Evolutionary conservation across 2,329 filamentous ascomycete species (phyloP), one percentile per base, ranked within the genome.

Genomic region (Fusarium citri): DNA sequence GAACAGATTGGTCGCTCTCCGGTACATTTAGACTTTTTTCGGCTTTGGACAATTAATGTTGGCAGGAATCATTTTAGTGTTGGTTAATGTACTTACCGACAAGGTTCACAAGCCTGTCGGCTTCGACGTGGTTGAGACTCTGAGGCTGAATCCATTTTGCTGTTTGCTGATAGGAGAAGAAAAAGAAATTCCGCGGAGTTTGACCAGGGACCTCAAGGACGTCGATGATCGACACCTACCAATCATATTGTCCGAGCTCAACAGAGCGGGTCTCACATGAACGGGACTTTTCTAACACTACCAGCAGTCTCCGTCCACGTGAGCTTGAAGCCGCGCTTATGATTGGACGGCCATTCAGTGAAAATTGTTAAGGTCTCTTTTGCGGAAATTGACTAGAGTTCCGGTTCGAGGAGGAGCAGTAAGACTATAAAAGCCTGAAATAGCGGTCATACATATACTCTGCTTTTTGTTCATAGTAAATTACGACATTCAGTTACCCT

Each of bases 11-110:
- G 60, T 30, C 60, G 48, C 8, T 64, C 60, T 8, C 57, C 48
- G 3, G 60, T 64, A 5, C 60, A 64, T 12, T 64, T 64, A 3
- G 60, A 64, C 15, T 64, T 64, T 5, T 64, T 64, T 7, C 48
- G 58, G 15, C 60, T 63, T 0, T 1, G 5, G 8, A 9, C 2
- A 46, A 2, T 3, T 4, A 8, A 23, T 7, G 11, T 40, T 15
- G 11, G 5, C 4, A n/a, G 10, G 2, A 2, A 14, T 15, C 3
- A 2, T 15, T 12, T 4, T 12, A 0, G 3, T 6, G 2, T 23
- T 7, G 4, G 16, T 4, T 6, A n/a, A 12, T 37, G 9, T 5
- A 26, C 57, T 28, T 20, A 56, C 58, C 60, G 58, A n/a, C 60
- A 64, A 2, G 60, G 58, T 10, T 64, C 60, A 20, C 60, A 64